Conservation (phyloP, 2,329 filamentous ascomycete species). For the Acrodontium crateriforme region DNA sequence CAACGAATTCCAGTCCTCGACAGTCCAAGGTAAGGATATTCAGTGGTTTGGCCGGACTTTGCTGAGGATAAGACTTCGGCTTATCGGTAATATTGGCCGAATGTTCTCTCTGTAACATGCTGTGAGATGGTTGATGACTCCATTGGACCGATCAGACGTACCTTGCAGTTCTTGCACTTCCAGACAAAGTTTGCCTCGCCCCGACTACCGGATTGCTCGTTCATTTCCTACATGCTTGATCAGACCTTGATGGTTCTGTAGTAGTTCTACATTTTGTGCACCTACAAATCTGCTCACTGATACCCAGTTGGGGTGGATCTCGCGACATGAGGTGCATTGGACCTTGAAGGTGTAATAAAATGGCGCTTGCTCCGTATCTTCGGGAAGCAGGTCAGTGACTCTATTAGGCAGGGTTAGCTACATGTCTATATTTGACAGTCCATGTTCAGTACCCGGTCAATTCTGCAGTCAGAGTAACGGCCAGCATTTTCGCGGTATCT, state of each 20-base stretch:
- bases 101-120: constrained; percentile 52
- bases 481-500: constrained; percentile 41
- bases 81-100: constrained; percentile 70
- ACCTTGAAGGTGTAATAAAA: constrained; percentile 99
- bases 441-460: constrained; percentile 44
- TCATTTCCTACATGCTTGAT: constrained; percentile 50
- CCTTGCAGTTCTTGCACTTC: constrained; percentile 97
- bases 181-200: constrained; percentile 99
- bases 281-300: constrained; percentile 78
- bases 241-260: neutral
- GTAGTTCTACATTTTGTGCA: too few relatives aligned
- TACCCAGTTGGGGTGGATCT: constrained; percentile 76
- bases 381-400: constrained; percentile 76
- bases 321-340: constrained; percentile 93
- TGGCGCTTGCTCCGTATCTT: constrained; percentile 65
- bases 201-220: constrained; percentile 82
- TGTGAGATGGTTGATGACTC: neutral
- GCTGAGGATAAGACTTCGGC: constrained; percentile 57
- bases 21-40: constrained; percentile 88
- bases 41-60: constrained; percentile 58
- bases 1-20: constrained; percentile 78
- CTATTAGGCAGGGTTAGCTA: constrained; percentile 33
- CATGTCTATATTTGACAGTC: neutral
- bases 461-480: constrained; percentile 53
- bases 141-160: constrained; percentile 22